Base-by-base conservation (phyloP, 768 basidiomycete genomes). In the Porphyrellus cyaneotinctus region DNA sequence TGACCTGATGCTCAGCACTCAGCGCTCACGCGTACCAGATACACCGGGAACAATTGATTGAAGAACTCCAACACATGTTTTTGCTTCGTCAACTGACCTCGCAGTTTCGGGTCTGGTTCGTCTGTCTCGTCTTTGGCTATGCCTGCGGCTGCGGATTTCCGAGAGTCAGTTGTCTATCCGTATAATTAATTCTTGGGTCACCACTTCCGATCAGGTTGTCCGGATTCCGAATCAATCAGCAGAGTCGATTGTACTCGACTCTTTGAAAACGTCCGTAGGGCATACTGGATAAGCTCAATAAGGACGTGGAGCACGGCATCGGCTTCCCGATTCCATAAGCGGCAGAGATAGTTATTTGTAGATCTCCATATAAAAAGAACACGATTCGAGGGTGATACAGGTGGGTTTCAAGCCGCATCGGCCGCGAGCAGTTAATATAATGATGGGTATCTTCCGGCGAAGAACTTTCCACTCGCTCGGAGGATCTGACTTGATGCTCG, bases 61-160 rank as follows among this genome's bases (percentile, higher is more conserved):
- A 65, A 61, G 36, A 62, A 65, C 23, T 2, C 22, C 38, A 56
- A 6, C 28, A 64, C 62, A 18, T 57, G 51, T 3, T 37, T 59
- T 17, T 55, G 62, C 43, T 64, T 64, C 20, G 14, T 32, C 43
- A 61, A 54, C 22, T 52, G 52, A 9, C 52, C 23, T 36, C 31
- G 54, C 30, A 63, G 35, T 22, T 51, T 58, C 30, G 39, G 38
- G 13, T 53, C 53, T 1, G 50, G 26, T 6, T 46, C 4, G 17
- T 56, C 49, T 4, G 17, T 22, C 6, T 56, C 53, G 28, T 54
- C 53, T 1, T 43, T n/a, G n/a, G n/a, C n/a, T n/a, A n/a, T n/a
- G n/a, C n/a, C n/a, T n/a, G n/a, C 12, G 18, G 9, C 43, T 4
- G 36, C 32, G 6, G 55, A 50, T 54, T 38, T 47, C 8, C 14